A percentile compares a stretch with the other conserved stretches of the same genome.
These are phyloP conservation scores for Beta lomatogona DNA, from an alignment of 179 eudicot species.

Conservation along the genomic window DNA sequence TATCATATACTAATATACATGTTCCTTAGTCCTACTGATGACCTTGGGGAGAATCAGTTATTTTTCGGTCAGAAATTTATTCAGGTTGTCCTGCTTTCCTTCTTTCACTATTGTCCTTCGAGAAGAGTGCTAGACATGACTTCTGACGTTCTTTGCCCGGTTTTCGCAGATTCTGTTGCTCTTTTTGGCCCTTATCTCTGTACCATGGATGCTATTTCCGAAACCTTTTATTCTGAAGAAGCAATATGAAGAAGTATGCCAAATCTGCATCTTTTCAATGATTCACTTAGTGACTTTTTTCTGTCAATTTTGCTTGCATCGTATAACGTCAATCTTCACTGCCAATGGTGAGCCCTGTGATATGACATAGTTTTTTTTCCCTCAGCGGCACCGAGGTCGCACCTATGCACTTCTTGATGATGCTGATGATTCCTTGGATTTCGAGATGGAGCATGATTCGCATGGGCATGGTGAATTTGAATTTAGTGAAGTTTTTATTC, in stretches of 20 bases:
- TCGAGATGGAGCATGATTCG: slow-evolving; percentile 53
- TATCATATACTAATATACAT: slow-evolving; percentile 90
- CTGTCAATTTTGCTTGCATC: neutral
- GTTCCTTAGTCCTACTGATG: slow-evolving; percentile 86
- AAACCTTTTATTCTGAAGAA: slow-evolving; percentile 82
- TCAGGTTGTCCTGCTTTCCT: slow-evolving; percentile 49
- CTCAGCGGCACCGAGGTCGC: slow-evolving; percentile 71
- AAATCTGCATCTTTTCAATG: neutral
- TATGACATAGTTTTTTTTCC: slow-evolving; percentile 3
- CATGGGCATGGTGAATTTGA: slow-evolving; percentile 68
- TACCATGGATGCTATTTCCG: slow-evolving; percentile 87
- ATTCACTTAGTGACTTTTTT: neutral
- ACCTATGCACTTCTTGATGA: slow-evolving; percentile 49
- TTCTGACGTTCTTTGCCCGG: slow-evolving; percentile 15
- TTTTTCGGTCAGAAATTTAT: slow-evolving; percentile 67
- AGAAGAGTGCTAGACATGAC: slow-evolving; percentile 8
- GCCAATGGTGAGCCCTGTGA: neutral
- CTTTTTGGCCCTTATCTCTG: slow-evolving; percentile 61
- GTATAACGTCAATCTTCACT: neutral
- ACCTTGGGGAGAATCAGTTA: slow-evolving; percentile 78
- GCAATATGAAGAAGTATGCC: slow-evolving; percentile 68
- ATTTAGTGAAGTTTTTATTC: slow-evolving; percentile 74
- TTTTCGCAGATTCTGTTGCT: slow-evolving; percentile 55
- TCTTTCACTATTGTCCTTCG: neutral
- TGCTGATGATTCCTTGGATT: slow-evolving; percentile 47